phyloP scores from a whole-genome alignment of 2,329 filamentous ascomycete species.

The Epichloe sibirici region DNA sequence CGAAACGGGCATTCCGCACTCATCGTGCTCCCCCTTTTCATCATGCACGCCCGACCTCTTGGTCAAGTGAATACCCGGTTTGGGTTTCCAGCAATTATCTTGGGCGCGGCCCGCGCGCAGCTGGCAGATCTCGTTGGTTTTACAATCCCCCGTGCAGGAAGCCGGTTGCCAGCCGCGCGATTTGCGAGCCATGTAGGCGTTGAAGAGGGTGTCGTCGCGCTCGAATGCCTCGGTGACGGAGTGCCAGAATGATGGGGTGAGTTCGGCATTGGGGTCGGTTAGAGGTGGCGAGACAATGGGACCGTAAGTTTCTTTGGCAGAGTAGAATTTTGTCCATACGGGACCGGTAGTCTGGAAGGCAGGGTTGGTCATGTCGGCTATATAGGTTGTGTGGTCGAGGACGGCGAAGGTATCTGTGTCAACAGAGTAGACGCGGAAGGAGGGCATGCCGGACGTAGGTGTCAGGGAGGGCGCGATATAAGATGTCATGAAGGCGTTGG shows the following conservation, averaged over 20 bases:
- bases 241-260: constrained; percentile 48
- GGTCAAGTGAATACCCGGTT: constrained; percentile 20
- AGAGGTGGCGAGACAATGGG: constrained; percentile 29
- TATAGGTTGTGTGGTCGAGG: constrained; percentile 41
- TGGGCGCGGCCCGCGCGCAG: constrained; percentile 39
- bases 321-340: constrained; percentile 43
- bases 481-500: constrained; percentile 35
- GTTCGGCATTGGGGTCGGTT: constrained; percentile 25
- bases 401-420: constrained; percentile 44
- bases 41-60: constrained; percentile 14
- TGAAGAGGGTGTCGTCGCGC: constrained; percentile 28
- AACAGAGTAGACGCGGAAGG: constrained; percentile 46
- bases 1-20: constrained; percentile 19
- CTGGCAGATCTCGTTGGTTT: constrained; percentile 35
- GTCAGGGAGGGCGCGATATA: constrained; percentile 43
- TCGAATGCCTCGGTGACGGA: constrained; percentile 39
- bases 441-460: constrained; percentile 41
- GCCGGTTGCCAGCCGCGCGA: constrained; percentile 31
- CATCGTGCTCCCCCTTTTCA: constrained; percentile 12
- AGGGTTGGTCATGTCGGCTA: constrained; percentile 35
- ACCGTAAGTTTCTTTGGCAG: constrained; percentile 42
- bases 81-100: constrained; percentile 35
- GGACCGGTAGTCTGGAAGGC: constrained; percentile 32
- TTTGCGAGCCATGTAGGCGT: constrained; percentile 33
- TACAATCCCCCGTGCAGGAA: constrained; percentile 31